Evolutionary conservation across 1,284 basidiomycete species (phyloP).

Genomic region (Cutaneotrichosporon daszewskae): DNA sequence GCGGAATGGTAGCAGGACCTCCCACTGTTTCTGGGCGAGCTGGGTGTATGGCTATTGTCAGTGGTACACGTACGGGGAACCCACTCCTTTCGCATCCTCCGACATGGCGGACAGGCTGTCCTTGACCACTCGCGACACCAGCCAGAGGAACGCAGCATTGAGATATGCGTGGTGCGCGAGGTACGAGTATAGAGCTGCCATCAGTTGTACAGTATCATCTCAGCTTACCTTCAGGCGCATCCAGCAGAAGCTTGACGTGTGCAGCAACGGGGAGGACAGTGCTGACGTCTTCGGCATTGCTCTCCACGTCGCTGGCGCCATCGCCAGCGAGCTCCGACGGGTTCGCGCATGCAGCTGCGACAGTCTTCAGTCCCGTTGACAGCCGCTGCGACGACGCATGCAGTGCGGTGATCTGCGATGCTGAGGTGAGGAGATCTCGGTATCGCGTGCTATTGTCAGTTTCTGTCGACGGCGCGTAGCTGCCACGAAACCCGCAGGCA

Average conservation of each 20-base stretch:
- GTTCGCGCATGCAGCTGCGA: constrained; percentile 33
- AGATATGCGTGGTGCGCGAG: constrained; percentile 71
- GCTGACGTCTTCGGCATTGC: constrained; percentile 50
- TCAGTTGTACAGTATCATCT: constrained; percentile 1
- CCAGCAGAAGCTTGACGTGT: constrained; percentile 77
- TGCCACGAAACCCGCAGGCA: no score
- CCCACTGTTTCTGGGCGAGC: constrained; percentile 83
- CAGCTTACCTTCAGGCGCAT: constrained; percentile 65
- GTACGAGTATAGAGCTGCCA: constrained; percentile 62
- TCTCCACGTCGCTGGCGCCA: constrained; percentile 13
- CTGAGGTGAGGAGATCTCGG: constrained; percentile 83
- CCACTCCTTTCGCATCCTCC: constrained; percentile 28
- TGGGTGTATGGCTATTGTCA: constrained; percentile 52
- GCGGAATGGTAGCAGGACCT: constrained; percentile 71
- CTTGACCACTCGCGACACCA: constrained; percentile 70
- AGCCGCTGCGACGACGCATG: constrained; percentile 52
- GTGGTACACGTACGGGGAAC: constrained; percentile 3
- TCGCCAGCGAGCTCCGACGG: constrained; percentile 26
- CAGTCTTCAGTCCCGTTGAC: constrained; percentile 39
- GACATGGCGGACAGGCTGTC: constrained; percentile 35
- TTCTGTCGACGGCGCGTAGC: not conserved
- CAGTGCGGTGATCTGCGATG: constrained; percentile 68
- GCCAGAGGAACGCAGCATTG: constrained; percentile 76
- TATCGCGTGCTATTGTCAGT: constrained; percentile 70
- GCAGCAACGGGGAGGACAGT: constrained; percentile 70